phyloP scores from a whole-genome alignment of 2,329 filamentous ascomycete genomes.

The Ciborinia camelliae region DNA sequence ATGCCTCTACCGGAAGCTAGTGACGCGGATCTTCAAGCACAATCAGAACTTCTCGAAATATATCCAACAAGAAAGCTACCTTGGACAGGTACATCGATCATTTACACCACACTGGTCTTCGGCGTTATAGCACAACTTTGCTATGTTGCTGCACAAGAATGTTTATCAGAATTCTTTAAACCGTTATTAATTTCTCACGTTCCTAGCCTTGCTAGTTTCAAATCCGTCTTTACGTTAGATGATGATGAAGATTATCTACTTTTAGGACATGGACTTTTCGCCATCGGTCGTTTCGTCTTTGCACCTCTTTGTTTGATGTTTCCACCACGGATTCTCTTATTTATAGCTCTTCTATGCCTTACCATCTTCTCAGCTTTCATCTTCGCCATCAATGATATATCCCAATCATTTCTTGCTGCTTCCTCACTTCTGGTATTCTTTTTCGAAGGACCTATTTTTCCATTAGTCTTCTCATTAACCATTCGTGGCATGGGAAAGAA shows the following conservation, averaged over 20 bases:
- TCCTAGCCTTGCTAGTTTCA: slow-evolving; percentile 30
- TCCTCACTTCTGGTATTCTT: slow-evolving; percentile 71
- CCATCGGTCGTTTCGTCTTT: slow-evolving; percentile 68
- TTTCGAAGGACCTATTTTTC: slow-evolving; percentile 79
- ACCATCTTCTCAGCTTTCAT: slow-evolving; percentile 53
- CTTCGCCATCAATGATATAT: slow-evolving; percentile 43
- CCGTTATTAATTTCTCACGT: slow-evolving; percentile 46
- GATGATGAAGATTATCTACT: slow-evolving; percentile 64
- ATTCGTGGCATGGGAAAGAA: slow-evolving; percentile 76
- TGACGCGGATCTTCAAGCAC: slow-evolving; percentile 52
- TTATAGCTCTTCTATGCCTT: slow-evolving; percentile 58
- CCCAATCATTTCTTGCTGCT: slow-evolving; percentile 49
- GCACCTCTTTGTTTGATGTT: slow-evolving; percentile 59
- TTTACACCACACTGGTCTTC: slow-evolving; percentile 54
- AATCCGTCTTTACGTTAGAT: slow-evolving; percentile 44
- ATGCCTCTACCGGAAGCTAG: slow-evolving; percentile 59
- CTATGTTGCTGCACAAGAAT: slow-evolving; percentile 73
- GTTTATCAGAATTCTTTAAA: slow-evolving; percentile 58
- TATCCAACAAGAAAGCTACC: slow-evolving; percentile 26
- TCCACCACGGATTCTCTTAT: slow-evolving; percentile 67
- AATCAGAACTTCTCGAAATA: slow-evolving; percentile 36
- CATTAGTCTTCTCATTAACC: slow-evolving; percentile 74
- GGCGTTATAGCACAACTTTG: slow-evolving; percentile 74
- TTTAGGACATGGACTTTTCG: slow-evolving; percentile 69
- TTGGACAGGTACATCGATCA: slow-evolving; percentile 41